Evolutionary conservation across 129 eudicot genomes (phyloP).

Genomic region (Arctium minus): DNA sequence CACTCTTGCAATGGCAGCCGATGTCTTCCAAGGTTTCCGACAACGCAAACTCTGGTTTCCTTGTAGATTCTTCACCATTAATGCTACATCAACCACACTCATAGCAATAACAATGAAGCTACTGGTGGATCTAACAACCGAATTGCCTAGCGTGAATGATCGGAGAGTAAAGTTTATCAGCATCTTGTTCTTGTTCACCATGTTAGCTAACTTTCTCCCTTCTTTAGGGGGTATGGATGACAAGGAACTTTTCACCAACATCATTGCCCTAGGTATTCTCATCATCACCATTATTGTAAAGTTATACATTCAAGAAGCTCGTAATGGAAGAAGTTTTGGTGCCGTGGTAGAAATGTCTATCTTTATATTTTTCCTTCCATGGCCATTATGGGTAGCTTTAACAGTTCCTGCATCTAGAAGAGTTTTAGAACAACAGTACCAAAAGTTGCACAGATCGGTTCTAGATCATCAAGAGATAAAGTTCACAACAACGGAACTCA

Average conservation of each 20-base stretch:
- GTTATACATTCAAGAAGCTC: neutral
- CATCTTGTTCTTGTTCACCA: neutral
- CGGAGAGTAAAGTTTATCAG: neutral
- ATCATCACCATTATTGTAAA: slow-evolving; percentile 3
- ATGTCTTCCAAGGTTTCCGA: slow-evolving; percentile 23
- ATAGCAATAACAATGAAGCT: slow-evolving; percentile 39
- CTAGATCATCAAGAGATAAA: neutral
- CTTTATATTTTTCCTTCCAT: neutral
- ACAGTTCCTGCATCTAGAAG: slow-evolving; percentile 2
- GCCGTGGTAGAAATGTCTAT: too few species aligned
- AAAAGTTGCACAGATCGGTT: neutral
- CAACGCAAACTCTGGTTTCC: slow-evolving; percentile 36
- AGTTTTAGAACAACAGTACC: neutral
- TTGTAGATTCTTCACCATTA: slow-evolving; percentile 31
- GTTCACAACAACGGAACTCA: neutral
- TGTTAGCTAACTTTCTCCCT: slow-evolving; percentile 25
- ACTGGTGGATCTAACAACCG: slow-evolving; percentile 18
- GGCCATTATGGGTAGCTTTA: neutral
- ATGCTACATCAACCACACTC: slow-evolving; percentile 32
- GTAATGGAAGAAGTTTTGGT: too few species aligned
- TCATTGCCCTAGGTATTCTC: neutral
- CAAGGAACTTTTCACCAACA: neutral
- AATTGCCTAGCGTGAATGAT: neutral
- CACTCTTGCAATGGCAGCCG: slow-evolving; percentile 33
- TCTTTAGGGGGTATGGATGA: slow-evolving; percentile 25